These are phyloP conservation scores for Flueggea neowawraea DNA, from an alignment of 441 rosid species.

Conservation along the genomic window DNA sequence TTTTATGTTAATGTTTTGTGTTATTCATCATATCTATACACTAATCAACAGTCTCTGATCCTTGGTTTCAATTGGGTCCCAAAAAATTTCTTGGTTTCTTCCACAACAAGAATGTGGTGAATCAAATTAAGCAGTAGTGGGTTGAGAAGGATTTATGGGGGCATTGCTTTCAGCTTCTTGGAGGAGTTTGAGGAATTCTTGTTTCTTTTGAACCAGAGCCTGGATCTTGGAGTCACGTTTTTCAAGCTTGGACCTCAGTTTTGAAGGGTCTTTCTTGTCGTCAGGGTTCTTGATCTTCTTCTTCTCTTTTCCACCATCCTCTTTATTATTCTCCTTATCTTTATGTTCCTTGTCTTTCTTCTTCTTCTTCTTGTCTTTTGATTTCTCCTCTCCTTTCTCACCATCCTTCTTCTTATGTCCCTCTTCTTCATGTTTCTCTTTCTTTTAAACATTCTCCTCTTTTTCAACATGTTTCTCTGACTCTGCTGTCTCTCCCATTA, in stretches of 20 bases:
- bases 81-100: no score
- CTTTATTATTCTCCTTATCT: conserved; percentile 37
- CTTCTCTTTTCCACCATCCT: conserved; percentile 27
- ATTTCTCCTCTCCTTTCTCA: conserved; percentile 30
- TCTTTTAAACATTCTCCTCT: conserved; percentile 24
- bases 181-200: conserved; percentile 47
- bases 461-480: conserved; percentile 19
- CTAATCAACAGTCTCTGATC: no score
- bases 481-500: conserved; percentile 49
- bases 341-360: conserved; percentile 39
- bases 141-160: neutral
- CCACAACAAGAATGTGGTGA: no score
- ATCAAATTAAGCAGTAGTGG: no score
- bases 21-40: no score
- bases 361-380: conserved; percentile 47
- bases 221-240: conserved; percentile 67
- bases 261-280: conserved; percentile 59
- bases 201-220: conserved; percentile 46
- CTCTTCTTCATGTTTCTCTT: conserved; percentile 5
- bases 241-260: conserved; percentile 54
- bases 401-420: conserved; percentile 19
- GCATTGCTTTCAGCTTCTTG: conserved; percentile 35
- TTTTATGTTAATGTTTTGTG: no score
- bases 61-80: no score
- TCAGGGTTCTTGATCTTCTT: conserved; percentile 58